These are phyloP conservation scores for Pelargonium citronellum DNA, from an alignment of 441 rosid species.

Conservation along the genomic window DNA sequence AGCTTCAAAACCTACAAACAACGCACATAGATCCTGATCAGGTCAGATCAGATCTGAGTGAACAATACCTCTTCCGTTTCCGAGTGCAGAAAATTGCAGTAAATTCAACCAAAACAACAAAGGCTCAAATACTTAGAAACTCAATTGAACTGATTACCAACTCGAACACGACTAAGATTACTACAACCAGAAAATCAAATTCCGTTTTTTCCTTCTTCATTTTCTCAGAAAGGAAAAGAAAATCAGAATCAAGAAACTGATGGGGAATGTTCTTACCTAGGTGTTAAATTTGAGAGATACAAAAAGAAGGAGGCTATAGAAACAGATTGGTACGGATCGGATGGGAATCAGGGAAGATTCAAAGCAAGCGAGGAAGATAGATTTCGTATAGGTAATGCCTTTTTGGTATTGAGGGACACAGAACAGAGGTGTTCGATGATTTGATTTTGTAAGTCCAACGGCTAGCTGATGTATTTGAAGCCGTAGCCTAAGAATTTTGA, in stretches of 20 bases:
- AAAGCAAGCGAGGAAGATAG: background rate
- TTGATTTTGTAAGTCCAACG: background rate
- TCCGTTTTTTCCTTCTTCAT: background rate
- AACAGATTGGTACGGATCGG: background rate
- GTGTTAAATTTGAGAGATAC: background rate
- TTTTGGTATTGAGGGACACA: background rate
- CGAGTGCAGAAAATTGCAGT: background rate
- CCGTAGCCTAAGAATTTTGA: background rate
- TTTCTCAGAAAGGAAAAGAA: background rate
- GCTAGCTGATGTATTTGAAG: slow-evolving; percentile 1
- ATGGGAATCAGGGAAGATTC: background rate
- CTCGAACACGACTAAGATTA: no score
- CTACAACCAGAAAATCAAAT: no score
- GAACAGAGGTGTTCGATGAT: no score
- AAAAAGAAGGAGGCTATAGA: background rate
- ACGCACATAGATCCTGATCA: background rate
- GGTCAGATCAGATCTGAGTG: background rate
- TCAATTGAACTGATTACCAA: no score
- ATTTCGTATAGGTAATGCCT: background rate
- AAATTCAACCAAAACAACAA: background rate
- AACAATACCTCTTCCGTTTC: background rate
- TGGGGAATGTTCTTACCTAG: background rate
- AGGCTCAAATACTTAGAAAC: no score
- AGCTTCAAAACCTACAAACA: background rate
- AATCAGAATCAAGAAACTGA: background rate